Evolutionary conservation across 1,284 basidiomycete species (phyloP).

Genomic region (Meira miltonrushii): DNA sequence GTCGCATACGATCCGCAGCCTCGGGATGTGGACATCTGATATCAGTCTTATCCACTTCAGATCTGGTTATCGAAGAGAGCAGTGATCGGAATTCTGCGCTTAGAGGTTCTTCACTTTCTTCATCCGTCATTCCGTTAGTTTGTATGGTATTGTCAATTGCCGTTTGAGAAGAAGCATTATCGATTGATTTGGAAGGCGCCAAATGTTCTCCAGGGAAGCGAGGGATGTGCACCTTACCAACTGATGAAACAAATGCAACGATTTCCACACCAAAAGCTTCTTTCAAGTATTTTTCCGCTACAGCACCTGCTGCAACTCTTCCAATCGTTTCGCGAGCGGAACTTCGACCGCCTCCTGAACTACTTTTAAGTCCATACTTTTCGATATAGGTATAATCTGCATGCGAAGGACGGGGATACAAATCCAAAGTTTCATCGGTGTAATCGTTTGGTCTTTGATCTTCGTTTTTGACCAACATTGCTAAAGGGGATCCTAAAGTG

Average conservation of each 20-base stretch:
- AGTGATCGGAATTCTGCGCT: slow-evolving; percentile 77
- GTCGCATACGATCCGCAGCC: slow-evolving; percentile 82
- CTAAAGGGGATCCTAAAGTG: slow-evolving; percentile 95
- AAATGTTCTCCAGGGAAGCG: slow-evolving; percentile 43
- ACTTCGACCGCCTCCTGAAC: slow-evolving; percentile 88
- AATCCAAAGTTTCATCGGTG: slow-evolving; percentile 77
- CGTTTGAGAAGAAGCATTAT: slow-evolving; percentile 14
- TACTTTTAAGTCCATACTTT: slow-evolving; percentile 96
- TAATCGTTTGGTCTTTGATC: slow-evolving; percentile 98
- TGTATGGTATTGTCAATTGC: slow-evolving; percentile 41
- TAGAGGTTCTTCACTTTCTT: slow-evolving; percentile 71
- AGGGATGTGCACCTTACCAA: slow-evolving; percentile 80
- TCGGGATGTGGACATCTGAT: slow-evolving; percentile 87
- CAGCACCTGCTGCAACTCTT: slow-evolving; percentile 93
- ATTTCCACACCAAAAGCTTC: slow-evolving; percentile 85
- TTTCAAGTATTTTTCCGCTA: slow-evolving; percentile 93
- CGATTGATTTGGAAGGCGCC: slow-evolving; percentile 17
- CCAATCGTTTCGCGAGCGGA: slow-evolving; percentile 96
- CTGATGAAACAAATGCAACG: slow-evolving; percentile 92
- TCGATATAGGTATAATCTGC: slow-evolving; percentile 98
- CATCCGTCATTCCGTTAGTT: slow-evolving; percentile 60
- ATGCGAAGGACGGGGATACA: slow-evolving; percentile 93
- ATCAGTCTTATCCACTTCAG: slow-evolving; percentile 77
- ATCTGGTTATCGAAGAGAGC: slow-evolving; percentile 73
- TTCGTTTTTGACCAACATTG: slow-evolving; percentile 90